Percentiles rank a stretch among this genome's conserved stretches.
phyloP scores from a whole-genome alignment of 495 filamentous ascomycete species.

The Wilcoxina mikolae region DNA sequence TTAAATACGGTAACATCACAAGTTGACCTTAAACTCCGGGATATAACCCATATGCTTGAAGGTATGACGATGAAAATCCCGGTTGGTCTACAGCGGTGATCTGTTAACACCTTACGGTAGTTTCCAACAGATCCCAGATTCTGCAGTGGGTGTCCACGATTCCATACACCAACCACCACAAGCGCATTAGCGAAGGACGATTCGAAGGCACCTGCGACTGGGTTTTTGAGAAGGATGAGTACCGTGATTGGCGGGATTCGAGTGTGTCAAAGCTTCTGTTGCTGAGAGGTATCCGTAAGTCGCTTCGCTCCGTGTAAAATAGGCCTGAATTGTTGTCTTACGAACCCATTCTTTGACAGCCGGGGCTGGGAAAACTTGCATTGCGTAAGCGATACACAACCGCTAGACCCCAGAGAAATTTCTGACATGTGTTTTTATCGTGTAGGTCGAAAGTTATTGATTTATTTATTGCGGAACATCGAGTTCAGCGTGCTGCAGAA shows the following conservation, averaged over 20 bases:
- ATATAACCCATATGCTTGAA: neutral
- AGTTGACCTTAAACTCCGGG: no score
- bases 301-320: no score
- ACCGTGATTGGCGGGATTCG: slow-evolving; percentile 6
- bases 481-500: neutral
- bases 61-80: neutral
- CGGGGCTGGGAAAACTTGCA: no score
- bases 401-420: slow-evolving; percentile 10
- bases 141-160: no score
- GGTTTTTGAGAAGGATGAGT: slow-evolving; percentile 9
- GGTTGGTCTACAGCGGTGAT: no score
- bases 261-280: neutral
- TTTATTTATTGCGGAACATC: neutral
- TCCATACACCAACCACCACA: slow-evolving; percentile 7
- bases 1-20: no score
- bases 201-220: slow-evolving; percentile 12
- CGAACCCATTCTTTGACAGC: no score
- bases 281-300: slow-evolving; percentile 10
- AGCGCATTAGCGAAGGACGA: slow-evolving; percentile 3
- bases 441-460: slow-evolving; percentile 1
- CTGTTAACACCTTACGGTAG: no score
- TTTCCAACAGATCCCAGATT: neutral
- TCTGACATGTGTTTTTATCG: slow-evolving; percentile 12
- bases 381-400: neutral
- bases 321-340: no score